Percentiles rank a stretch among this genome's conserved stretches.
Conservation (phyloP, 108 stramenopile genomes). For the Cylindrotheca closterium region DNA sequence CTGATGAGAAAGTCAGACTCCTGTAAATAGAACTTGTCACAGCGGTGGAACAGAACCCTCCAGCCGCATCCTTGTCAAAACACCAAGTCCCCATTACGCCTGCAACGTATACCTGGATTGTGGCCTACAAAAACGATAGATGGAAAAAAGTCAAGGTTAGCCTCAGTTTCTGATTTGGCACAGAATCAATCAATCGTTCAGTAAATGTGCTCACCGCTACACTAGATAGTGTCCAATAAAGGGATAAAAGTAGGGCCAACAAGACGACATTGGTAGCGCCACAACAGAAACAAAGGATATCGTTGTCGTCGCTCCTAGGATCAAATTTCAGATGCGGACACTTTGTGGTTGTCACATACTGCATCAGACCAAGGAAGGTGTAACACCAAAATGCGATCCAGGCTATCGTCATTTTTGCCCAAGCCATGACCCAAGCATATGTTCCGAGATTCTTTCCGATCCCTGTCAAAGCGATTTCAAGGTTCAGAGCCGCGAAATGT, state of each 20-base stretch:
- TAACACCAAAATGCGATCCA: slow-evolving; percentile 67
- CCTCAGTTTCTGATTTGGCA: no score
- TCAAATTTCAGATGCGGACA: no score
- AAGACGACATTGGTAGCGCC: not conserved
- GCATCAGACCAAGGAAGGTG: slow-evolving; percentile 28
- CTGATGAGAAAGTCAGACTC: slow-evolving; percentile 58
- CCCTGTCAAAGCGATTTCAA: slow-evolving; percentile 51
- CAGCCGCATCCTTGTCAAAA: slow-evolving; percentile 45
- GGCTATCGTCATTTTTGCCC: slow-evolving; percentile 37
- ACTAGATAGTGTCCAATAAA: not conserved
- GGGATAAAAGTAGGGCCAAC: not conserved
- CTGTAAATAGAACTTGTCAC: slow-evolving; percentile 43
- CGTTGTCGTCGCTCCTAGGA: not conserved
- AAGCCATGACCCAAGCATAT: slow-evolving; percentile 11
- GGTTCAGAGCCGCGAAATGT: slow-evolving; percentile 74
- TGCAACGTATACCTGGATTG: slow-evolving; percentile 65
- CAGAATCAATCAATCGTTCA: no score
- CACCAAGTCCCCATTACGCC: slow-evolving; percentile 90
- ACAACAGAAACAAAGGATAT: not conserved
- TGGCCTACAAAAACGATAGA: no score
- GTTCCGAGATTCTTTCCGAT: slow-evolving; percentile 57
- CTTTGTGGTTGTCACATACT: slow-evolving; percentile 23
- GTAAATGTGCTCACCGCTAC: not conserved
- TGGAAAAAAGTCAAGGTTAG: not conserved
- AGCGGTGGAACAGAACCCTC: slow-evolving; percentile 46